phyloP scores from a whole-genome alignment of 345 rosid genomes.

The Camelina hispida region DNA sequence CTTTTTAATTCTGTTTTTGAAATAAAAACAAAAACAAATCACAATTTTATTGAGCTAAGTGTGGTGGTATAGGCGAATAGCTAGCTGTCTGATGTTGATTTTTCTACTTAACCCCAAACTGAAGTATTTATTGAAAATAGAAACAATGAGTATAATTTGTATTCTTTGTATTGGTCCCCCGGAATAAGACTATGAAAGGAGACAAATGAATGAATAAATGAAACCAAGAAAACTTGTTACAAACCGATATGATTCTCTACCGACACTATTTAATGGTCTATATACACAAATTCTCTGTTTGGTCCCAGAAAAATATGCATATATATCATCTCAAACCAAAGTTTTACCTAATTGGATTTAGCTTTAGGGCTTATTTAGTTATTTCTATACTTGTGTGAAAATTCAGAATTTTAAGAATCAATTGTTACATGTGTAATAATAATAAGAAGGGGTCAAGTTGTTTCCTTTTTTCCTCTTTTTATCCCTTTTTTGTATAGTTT shows the following conservation, averaged over 20 bases:
- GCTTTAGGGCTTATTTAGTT: background rate
- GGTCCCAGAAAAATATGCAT: constrained; percentile 31
- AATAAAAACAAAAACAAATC: background rate
- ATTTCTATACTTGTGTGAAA: background rate
- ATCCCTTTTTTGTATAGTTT: background rate
- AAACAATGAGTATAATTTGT: constrained; percentile 33
- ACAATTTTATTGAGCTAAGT: background rate
- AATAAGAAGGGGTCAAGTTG: background rate
- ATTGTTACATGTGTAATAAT: background rate
- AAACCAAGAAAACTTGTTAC: constrained; percentile 30
- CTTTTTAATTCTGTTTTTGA: background rate
- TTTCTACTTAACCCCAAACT: constrained; percentile 23
- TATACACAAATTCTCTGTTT: background rate
- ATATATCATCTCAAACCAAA: constrained; percentile 7
- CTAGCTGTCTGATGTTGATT: constrained; percentile 49
- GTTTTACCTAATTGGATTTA: constrained; percentile 20
- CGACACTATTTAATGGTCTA: constrained; percentile 41
- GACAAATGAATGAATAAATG: constrained; percentile 40
- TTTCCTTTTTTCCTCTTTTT: background rate
- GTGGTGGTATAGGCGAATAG: constrained; percentile 19
- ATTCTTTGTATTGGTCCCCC: constrained; percentile 46
- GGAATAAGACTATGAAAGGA: constrained; percentile 22
- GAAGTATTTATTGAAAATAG: constrained; percentile 5
- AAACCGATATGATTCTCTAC: constrained; percentile 35
- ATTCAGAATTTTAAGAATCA: background rate